Evolutionary conservation across 176 grass and related monocot genomes (phyloP).

Genomic region (Cenchrus americanus): DNA sequence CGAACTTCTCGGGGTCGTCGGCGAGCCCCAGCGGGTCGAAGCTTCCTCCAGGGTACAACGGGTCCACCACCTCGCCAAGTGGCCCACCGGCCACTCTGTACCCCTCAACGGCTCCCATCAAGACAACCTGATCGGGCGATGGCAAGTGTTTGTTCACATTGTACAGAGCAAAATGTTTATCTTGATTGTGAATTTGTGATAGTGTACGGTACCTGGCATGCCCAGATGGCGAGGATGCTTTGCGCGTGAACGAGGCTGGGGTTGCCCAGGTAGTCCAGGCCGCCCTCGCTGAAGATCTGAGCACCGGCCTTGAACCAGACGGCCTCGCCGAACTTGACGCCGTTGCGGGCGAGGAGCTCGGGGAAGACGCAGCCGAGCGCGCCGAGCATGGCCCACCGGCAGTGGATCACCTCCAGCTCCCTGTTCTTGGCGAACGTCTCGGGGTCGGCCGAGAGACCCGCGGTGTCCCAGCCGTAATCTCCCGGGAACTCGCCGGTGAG

Average conservation of each 20-base stretch:
- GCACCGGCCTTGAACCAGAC: slow-evolving; percentile 69
- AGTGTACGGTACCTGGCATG: slow-evolving; percentile 27
- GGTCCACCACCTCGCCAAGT: slow-evolving; percentile 38
- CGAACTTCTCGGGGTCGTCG: slow-evolving; percentile 41
- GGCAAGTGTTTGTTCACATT: no score
- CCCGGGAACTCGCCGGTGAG: slow-evolving; percentile 57
- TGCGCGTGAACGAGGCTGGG: slow-evolving; percentile 65
- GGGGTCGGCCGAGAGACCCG: slow-evolving; percentile 47
- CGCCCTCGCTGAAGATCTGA: slow-evolving; percentile 66
- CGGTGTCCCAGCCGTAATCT: slow-evolving; percentile 61
- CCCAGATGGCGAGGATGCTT: slow-evolving; percentile 77
- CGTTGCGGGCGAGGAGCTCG: slow-evolving; percentile 58
- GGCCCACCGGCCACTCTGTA: slow-evolving; percentile 30
- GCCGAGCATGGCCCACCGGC: slow-evolving; percentile 67
- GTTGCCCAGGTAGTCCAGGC: slow-evolving; percentile 69
- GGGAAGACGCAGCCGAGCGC: slow-evolving; percentile 66
- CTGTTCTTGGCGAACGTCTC: slow-evolving; percentile 69
- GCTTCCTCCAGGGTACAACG: slow-evolving; percentile 39
- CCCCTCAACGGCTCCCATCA: slow-evolving; percentile 45
- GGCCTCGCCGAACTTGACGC: slow-evolving; percentile 61
- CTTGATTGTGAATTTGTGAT: no score
- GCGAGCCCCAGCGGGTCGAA: slow-evolving; percentile 41
- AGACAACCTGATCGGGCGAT: not conserved
- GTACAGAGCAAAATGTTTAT: no score
- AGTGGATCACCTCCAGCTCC: slow-evolving; percentile 65